Base-by-base conservation (phyloP, 1,284 basidiomycete species). In the Takashimella tepidaria region DNA sequence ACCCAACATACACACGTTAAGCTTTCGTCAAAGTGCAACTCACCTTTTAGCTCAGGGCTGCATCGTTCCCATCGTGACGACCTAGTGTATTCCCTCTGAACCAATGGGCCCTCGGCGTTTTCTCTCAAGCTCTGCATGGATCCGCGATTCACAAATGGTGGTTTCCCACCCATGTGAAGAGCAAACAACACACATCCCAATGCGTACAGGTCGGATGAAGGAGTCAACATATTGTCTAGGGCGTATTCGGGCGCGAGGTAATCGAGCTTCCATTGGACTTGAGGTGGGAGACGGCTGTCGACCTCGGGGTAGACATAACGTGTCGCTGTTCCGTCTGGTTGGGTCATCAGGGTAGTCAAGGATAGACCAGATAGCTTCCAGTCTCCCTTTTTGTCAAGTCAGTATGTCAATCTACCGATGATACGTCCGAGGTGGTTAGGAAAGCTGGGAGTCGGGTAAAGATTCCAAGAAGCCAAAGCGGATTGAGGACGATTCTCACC, bases 201-300 rank as follows among this genome's bases (percentile, higher is more conserved):
- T 3, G 90, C 87, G 72, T 93, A 98, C 82, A 98, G 88, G 70
- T 98, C 95, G 40, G 92, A 96, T 0, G 88, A 83, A 0, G 91
- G 87, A 26, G 85, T 79, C 4, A 97, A 79, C 21, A 85, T 80
- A 67, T 95, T 91, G 72, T 98, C 93, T 49, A 98, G 77, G 0
- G 87, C 89, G 75, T 96, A 96, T 75, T 98, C 95, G 0, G 95
- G 95, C 1, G 93, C 95, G 69, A 95, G 87, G 70, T 92, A 98
- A 75, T 99, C 93, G 63, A 96, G 89, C 51, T 92, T 91, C 55
- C 91, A 84, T 72, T 96, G 92, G 3, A 92, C 83, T 62, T 89
- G 89, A 10, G 84, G 76, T 0, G 92, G 89, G 22, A 90, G 76
- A 45, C 86, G 80, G 16, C 84, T 84, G 73, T 98, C 92, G 59